Base-by-base conservation (phyloP, 768 basidiomycete genomes). In the Steccherinum ochraceum region DNA sequence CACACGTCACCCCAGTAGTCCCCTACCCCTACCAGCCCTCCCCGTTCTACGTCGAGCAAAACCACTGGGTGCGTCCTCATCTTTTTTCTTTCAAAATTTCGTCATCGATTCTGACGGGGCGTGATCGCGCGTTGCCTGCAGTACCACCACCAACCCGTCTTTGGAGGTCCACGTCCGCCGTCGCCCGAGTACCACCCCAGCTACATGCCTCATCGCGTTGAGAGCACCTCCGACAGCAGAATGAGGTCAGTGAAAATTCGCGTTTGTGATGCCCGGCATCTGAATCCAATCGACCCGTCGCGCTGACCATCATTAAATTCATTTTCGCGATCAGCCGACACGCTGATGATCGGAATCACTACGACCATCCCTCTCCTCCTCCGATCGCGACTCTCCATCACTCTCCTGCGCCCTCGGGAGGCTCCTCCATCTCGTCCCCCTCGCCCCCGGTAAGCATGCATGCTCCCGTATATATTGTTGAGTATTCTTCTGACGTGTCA, bases 381-480 rank as follows among this genome's bases (percentile, higher is more conserved):
- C 77, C 72, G 53, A 76, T 75, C 53, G 75, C 75, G 10, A 72
- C 74, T 41, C 70, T 72, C 53, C 68, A 80, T 21, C 78, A 80
- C 60, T 85, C 84, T 0, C 81, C 84, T 39, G 78, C 81, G 4
- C 68, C 79, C 27, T 82, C 79, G 10, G 73, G 77, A 27, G 79
- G 79, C 41, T 80, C 80, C 59, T 78, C 79, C 42, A 75, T 78
- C 26, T 75, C 78, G 42, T 75, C 74, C 1, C 80, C 84, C 5
- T 78, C 80, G 20, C 69, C 54, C 60, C 75, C 49, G 70, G 78
- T 66, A 56, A 54, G 58, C 66, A 72, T 54, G 69, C 71, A 54
- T 67, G 62, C 47, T 71, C 63, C 53, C 67, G 62, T 63, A 56
- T 48, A 52, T 58, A 66, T 40, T 49, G 60, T 40, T 63, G 60